phyloP scores from a whole-genome alignment of 768 basidiomycete genomes.

The Tubosaeta sp. region DNA sequence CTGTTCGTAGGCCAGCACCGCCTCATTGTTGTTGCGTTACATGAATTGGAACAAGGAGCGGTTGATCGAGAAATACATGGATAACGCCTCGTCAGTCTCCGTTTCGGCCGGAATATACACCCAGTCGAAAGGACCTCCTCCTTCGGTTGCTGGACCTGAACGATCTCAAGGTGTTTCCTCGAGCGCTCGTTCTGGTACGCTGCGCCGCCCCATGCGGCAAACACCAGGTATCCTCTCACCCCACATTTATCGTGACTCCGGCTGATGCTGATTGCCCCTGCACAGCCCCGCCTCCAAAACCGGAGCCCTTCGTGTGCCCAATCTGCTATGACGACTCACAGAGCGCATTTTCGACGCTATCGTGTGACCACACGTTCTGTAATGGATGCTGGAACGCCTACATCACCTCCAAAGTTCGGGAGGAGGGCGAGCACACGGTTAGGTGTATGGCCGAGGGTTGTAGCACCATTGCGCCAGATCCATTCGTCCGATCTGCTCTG shows the following conservation, averaged over 20 bases:
- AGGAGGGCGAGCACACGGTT: conserved; percentile 70
- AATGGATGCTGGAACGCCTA: conserved; percentile 82
- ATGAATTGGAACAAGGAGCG: conserved; percentile 95
- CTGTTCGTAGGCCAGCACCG: conserved; percentile 53
- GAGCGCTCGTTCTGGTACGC: conserved; percentile 20
- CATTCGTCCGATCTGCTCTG: conserved; percentile 56
- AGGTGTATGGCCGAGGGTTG: conserved; percentile 83
- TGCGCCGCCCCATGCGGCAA: conserved; percentile 29
- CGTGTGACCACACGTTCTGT: conserved; percentile 86
- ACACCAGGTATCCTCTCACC: conserved; percentile 17
- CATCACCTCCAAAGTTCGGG: conserved; percentile 71
- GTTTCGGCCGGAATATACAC: conserved; percentile 69
- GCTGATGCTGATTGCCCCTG: neutral
- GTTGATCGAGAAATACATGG: conserved; percentile 96
- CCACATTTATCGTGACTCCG: neutral
- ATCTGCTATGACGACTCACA: conserved; percentile 86
- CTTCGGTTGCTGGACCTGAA: conserved; percentile 29
- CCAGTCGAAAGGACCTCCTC: conserved; percentile 18
- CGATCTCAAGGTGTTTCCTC: conserved; percentile 28
- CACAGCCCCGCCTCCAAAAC: conserved; percentile 24
- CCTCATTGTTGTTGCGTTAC: conserved; percentile 74
- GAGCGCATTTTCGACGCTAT: conserved; percentile 65
- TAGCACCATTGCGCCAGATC: conserved; percentile 57
- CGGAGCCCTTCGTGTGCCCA: conserved; percentile 75
- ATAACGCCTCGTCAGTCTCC: conserved; percentile 70